Conservation (phyloP, 192 early-diverging fungal species). For the Podila minutissima region DNA sequence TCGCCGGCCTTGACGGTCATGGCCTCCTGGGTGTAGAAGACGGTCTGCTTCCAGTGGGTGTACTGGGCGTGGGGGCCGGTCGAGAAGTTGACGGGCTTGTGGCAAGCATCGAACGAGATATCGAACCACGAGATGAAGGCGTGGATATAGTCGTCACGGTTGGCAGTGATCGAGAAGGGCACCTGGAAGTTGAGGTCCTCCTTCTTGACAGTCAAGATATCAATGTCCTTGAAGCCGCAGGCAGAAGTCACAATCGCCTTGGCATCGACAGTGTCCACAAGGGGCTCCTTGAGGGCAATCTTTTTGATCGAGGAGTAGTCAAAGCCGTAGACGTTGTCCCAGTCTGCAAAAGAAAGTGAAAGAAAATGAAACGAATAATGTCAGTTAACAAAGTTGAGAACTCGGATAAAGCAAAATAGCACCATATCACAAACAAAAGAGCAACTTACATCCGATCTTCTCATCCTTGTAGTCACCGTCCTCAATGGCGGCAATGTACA, state of each 20-base stretch:
- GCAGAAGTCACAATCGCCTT: constrained; percentile 74
- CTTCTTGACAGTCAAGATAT: constrained; percentile 73
- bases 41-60: constrained; percentile 99
- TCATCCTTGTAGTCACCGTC: constrained; percentile 86
- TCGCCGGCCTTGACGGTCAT: constrained; percentile 89
- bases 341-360: constrained; percentile 56
- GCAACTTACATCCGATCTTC: constrained; percentile 61
- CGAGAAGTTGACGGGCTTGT: constrained; percentile 61
- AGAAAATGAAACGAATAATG: background rate
- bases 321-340: constrained; percentile 97
- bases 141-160: constrained; percentile 71
- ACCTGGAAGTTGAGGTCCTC: constrained; percentile 79
- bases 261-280: constrained; percentile 82
- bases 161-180: constrained; percentile 73
- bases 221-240: constrained; percentile 75
- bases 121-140: constrained; percentile 95
- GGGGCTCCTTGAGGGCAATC: constrained; percentile 75
- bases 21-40: constrained; percentile 78
- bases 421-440: background rate
- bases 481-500: constrained; percentile 78
- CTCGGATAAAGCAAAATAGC: background rate
- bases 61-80: constrained; percentile 73
- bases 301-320: constrained; percentile 90
- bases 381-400: background rate
- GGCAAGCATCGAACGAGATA: constrained; percentile 79